phyloP scores from a whole-genome alignment of 2,329 filamentous ascomycete genomes.

The Fusarium sacchari region DNA sequence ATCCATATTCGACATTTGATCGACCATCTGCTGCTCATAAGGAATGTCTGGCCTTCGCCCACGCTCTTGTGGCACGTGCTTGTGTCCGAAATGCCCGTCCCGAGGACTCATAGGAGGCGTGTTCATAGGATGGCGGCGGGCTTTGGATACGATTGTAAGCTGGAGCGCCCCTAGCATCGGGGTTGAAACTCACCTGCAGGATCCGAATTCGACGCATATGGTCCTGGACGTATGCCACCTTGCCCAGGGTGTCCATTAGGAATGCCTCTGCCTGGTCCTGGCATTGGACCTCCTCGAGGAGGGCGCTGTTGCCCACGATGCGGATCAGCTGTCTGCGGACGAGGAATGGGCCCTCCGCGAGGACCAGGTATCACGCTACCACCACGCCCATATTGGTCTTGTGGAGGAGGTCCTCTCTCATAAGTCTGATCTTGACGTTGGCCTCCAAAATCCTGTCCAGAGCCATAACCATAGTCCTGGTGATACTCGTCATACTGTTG shows the following conservation, averaged over 20 bases:
- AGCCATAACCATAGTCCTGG: conserved; percentile 57
- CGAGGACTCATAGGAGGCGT: conserved; percentile 45
- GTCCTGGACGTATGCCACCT: conserved; percentile 55
- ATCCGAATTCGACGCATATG: conserved; percentile 54
- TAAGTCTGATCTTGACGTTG: conserved; percentile 59
- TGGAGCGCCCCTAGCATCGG: conserved; percentile 1
- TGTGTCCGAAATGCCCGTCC: conserved; percentile 41
- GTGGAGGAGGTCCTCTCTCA: conserved; percentile 52
- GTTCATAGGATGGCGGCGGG: conserved; percentile 47
- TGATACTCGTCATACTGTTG: conserved; percentile 59
- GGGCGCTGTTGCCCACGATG: conserved; percentile 52
- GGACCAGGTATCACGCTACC: conserved; percentile 54
- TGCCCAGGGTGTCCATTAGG: conserved; percentile 46
- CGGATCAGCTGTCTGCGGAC: conserved; percentile 53
- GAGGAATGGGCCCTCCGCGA: conserved; percentile 57
- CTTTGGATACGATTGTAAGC: conserved; percentile 33
- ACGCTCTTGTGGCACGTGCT: conserved; percentile 34
- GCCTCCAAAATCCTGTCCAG: conserved; percentile 52
- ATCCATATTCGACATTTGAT: conserved; percentile 51
- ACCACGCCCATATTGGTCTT: conserved; percentile 59
- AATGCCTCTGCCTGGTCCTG: conserved; percentile 43
- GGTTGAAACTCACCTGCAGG: conserved; percentile 50
- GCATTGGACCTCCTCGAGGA: conserved; percentile 48
- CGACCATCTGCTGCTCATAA: conserved; percentile 46
- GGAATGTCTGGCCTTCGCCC: conserved; percentile 37